Percentiles rank a stretch among this genome's conserved stretches.
Conservation (phyloP, 2,329 filamentous ascomycete genomes). For the Fusarium zealandicum region DNA sequence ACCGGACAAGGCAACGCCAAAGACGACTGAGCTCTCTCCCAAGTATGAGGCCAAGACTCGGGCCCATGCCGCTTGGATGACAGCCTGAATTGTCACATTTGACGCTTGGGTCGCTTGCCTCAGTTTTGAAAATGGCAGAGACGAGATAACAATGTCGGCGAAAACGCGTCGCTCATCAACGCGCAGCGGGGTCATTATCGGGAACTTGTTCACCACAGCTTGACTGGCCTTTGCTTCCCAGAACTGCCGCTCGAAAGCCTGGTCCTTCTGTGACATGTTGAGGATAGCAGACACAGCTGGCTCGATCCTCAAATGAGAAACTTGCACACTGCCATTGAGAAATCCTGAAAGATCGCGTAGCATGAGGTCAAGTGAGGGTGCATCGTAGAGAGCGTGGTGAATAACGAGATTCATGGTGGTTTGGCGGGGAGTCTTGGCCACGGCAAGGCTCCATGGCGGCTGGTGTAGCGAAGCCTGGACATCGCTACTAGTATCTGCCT, state of each 20-base stretch:
- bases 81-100: conserved; percentile 78
- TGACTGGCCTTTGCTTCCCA: conserved; percentile 67
- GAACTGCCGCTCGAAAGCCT: conserved; percentile 57
- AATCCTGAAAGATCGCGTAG: conserved; percentile 62
- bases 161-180: conserved; percentile 46
- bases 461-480: conserved; percentile 56
- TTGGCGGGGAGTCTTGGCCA: conserved; percentile 48
- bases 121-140: conserved; percentile 54
- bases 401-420: conserved; percentile 58
- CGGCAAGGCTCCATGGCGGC: conserved; percentile 69
- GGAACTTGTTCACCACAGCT: conserved; percentile 73
- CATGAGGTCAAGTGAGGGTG: conserved; percentile 72
- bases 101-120: conserved; percentile 61
- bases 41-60: conserved; percentile 77
- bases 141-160: conserved; percentile 47
- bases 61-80: conserved; percentile 80
- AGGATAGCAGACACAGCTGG: conserved; percentile 53
- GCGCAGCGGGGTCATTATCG: conserved; percentile 72
- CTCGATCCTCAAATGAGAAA: conserved; percentile 40
- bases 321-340: conserved; percentile 33
- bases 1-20: conserved; percentile 83
- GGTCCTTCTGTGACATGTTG: conserved; percentile 39
- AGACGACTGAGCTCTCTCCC: conserved; percentile 76
- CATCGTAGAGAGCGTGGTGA: conserved; percentile 89
- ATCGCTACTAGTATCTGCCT: conserved; percentile 38